Evolutionary conservation across 495 filamentous ascomycete genomes (phyloP), one percentile per base, ranked within the genome.

Genomic region (Podospora tetraspora): DNA sequence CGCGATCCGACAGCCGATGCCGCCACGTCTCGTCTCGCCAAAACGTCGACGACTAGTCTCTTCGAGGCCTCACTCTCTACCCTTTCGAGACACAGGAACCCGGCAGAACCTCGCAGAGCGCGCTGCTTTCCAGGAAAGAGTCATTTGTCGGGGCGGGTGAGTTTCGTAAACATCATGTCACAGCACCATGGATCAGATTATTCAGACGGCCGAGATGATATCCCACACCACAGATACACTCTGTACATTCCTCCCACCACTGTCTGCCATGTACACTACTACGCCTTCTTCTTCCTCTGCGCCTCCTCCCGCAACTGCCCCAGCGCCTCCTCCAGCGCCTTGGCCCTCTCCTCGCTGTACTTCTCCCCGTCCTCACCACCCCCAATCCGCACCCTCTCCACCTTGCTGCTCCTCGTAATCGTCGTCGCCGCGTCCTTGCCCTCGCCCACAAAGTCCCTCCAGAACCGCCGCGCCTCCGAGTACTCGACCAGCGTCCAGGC

Each of bases 391-490:
- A 76, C 68, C 61, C 76, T 71, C 66, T 74, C 76, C 24, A 80
- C 76, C 57, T 62, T 58, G 5, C 63, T 43, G 43, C 60, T 61
- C 61, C 75, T 61, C 16, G 74, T 64, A 22, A 77, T 76, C 30
- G 62, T 70, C 24, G 70, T 71, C 0, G 19, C 37, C 3, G 61
- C 70, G 57, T 68, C 79, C 73, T 75, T 78, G 59, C 73, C 75
- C 61, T 78, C 76, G 16, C 84, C 78, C 0, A 84, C 89, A 68
- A 97, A 88, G 68, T 91, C 88, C 61, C 89, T 88, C 87, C 89
- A 90, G 74, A 98, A 99, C 91, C 93, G 92, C 52, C 88, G 82
- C 10, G 87, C 94, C 76, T 99, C 93, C 9, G 84, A 84, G 69
- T 90, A 84, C 43, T 88, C 89, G 29, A 94, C 83, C 13, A 99